A percentile compares a stretch with the other conserved stretches of the same genome.
Evolutionary conservation across 345 rosid genomes (phyloP).

Genomic region (Stellera chamaejasme): DNA sequence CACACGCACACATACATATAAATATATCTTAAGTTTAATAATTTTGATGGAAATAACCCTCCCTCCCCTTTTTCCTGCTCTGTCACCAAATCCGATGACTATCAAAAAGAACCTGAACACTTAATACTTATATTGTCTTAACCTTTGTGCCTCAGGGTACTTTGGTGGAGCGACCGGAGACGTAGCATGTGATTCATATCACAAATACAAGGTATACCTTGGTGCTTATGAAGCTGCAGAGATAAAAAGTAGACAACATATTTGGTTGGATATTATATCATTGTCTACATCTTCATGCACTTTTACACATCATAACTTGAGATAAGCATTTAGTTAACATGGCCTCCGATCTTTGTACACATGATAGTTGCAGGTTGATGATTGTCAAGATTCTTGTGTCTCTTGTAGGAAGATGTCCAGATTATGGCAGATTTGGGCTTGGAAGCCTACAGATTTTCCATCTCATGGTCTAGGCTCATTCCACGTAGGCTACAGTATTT

Average conservation of each 20-base stretch:
- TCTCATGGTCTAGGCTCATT: slow-evolving; percentile 76
- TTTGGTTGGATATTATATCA: too few species aligned
- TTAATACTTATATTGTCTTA: background rate
- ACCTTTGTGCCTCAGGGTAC: slow-evolving; percentile 24
- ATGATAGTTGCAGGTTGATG: slow-evolving; percentile 2
- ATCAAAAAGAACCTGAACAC: background rate
- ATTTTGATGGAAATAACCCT: too few species aligned
- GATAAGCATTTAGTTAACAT: too few species aligned
- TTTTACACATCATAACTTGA: too few species aligned
- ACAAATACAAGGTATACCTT: slow-evolving; percentile 50
- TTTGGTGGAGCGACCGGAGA: slow-evolving; percentile 32
- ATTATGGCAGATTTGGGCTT: slow-evolving; percentile 58
- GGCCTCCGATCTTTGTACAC: too few species aligned
- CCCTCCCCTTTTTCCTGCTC: too few species aligned
- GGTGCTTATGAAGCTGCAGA: too few species aligned
- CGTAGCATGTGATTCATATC: slow-evolving; percentile 45
- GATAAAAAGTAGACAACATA: too few species aligned
- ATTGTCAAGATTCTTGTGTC: background rate
- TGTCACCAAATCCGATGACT: too few species aligned
- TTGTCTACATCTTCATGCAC: too few species aligned
- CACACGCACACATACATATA: too few species aligned
- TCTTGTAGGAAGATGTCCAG: slow-evolving; percentile 64
- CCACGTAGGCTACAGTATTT: slow-evolving; percentile 32
- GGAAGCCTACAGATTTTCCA: slow-evolving; percentile 70
- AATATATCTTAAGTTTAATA: too few species aligned